These are phyloP conservation scores for Apiospora saccharicola DNA, from an alignment of 2,329 filamentous ascomycete genomes.

Conservation along the genomic window DNA sequence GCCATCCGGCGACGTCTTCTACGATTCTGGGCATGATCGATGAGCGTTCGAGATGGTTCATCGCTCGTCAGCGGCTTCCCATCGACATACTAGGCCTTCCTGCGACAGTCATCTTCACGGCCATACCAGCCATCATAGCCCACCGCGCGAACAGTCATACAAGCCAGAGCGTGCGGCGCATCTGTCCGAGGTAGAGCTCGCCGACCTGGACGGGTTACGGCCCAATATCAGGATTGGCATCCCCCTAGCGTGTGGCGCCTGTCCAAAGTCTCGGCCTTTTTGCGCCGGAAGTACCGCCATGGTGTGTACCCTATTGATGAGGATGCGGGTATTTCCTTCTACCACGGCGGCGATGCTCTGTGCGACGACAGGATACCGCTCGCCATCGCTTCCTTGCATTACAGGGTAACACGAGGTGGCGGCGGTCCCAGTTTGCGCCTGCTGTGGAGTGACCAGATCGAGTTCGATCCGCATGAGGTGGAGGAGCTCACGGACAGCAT, in stretches of 20 bases:
- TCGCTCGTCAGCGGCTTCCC: not conserved
- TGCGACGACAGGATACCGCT: slow-evolving; percentile 31
- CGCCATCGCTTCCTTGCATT: slow-evolving; percentile 29
- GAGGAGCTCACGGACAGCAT: slow-evolving; percentile 32
- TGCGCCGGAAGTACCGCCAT: slow-evolving; percentile 24
- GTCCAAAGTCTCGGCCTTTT: slow-evolving; percentile 27
- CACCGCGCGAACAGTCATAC: not conserved
- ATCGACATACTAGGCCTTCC: slow-evolving; percentile 1
- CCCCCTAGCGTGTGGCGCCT: slow-evolving; percentile 30
- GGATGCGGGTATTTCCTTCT: slow-evolving; percentile 33
- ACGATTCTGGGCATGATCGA: not conserved
- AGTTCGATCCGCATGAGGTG: slow-evolving; percentile 27
- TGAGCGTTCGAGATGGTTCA: slow-evolving; percentile 1
- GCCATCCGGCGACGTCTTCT: not conserved
- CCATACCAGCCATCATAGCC: not conserved
- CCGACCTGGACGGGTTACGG: slow-evolving; percentile 36
- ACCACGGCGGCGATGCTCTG: slow-evolving; percentile 28
- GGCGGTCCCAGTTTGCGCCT: slow-evolving; percentile 33
- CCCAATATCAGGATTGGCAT: slow-evolving; percentile 29
- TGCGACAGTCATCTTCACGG: not conserved
- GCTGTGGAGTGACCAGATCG: slow-evolving; percentile 28
- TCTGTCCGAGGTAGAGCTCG: slow-evolving; percentile 31
- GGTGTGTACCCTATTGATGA: slow-evolving; percentile 24
- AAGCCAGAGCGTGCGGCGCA: not conserved
- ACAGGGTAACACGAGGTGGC: slow-evolving; percentile 31